Evolutionary conservation across 176 grass and related monocot genomes (phyloP).

Genomic region (Cocos nucifera): DNA sequence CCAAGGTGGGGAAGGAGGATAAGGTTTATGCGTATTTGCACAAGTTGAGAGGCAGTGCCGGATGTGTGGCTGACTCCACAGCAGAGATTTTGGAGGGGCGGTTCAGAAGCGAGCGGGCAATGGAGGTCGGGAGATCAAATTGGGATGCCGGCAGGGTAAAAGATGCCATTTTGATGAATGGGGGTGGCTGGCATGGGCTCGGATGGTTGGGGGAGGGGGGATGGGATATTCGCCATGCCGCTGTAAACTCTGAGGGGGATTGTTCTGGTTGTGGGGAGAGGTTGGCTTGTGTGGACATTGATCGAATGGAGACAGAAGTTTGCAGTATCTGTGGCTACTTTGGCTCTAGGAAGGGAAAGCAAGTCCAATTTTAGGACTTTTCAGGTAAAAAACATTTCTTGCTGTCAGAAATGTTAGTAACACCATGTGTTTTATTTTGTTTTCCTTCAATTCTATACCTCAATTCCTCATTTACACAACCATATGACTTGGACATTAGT

Average conservation of each 20-base stretch:
- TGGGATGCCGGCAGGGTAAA: constrained; percentile 30
- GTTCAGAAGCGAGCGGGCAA: constrained; percentile 38
- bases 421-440: neutral
- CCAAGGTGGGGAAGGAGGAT: no score
- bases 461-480: neutral
- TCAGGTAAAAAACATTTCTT: constrained; percentile 34
- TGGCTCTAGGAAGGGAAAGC: constrained; percentile 71
- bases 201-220: constrained; percentile 56
- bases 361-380: constrained; percentile 72
- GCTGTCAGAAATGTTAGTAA: neutral
- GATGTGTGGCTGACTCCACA: constrained; percentile 25
- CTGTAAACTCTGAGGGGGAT: constrained; percentile 13
- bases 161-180: constrained; percentile 44
- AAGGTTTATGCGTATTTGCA: no score
- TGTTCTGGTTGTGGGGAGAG: constrained; percentile 29
- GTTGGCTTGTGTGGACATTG: constrained; percentile 54
- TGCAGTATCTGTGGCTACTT: constrained; percentile 55
- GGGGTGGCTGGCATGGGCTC: constrained; percentile 55
- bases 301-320: constrained; percentile 42
- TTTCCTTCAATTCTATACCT: neutral
- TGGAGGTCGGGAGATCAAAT: neutral
- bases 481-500: no score
- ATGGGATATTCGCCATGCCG: constrained; percentile 48
- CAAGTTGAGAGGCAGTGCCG: constrained; percentile 29
- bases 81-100: constrained; percentile 34